Conservation (phyloP, 2,329 filamentous ascomycete species). For the Ophiocordyceps camponoti-saundersi region DNA sequence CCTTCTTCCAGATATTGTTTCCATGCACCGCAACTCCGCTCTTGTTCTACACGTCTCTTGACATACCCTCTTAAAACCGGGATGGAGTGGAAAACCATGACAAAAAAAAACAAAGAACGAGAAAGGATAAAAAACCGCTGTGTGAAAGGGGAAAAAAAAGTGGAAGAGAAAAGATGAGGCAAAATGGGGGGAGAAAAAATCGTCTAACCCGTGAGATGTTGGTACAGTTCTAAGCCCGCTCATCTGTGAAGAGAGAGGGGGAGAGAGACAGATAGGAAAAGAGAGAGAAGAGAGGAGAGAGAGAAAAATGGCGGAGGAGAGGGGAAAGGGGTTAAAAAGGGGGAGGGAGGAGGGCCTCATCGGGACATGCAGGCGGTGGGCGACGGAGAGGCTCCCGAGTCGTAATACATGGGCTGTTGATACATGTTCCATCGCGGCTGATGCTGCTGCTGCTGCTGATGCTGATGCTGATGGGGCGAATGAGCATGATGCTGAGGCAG, state of each 20-base stretch:
- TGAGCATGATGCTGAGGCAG: constrained; percentile 7
- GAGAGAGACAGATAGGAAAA: neutral
- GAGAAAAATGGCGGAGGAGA: too few relatives aligned
- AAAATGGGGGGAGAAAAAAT: neutral
- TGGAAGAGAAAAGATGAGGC: neutral
- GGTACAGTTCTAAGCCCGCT: too few relatives aligned
- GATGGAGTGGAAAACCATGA: neutral
- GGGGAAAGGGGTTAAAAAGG: neutral
- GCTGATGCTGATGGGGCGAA: constrained; percentile 6
- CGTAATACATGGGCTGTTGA: constrained; percentile 13
- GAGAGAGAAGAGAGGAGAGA: neutral
- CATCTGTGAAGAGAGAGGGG: too few relatives aligned
- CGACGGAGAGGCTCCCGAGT: constrained; percentile 2
- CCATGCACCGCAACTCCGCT: neutral
- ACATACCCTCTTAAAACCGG: neutral
- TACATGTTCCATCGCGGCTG: constrained; percentile 17
- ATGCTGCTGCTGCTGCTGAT: constrained; percentile 10
- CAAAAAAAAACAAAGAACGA: neutral
- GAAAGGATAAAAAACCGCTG: neutral
- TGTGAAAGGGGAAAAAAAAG: neutral
- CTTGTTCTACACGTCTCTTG: too few relatives aligned
- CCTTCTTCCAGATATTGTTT: too few relatives aligned
- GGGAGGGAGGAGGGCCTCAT: neutral
- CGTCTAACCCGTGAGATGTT: too few relatives aligned
- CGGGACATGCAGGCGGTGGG: constrained; percentile 2